These are phyloP conservation scores for Chrysoporthe austroafricana DNA, from an alignment of 2,329 filamentous ascomycete genomes.

Conservation along the genomic window DNA sequence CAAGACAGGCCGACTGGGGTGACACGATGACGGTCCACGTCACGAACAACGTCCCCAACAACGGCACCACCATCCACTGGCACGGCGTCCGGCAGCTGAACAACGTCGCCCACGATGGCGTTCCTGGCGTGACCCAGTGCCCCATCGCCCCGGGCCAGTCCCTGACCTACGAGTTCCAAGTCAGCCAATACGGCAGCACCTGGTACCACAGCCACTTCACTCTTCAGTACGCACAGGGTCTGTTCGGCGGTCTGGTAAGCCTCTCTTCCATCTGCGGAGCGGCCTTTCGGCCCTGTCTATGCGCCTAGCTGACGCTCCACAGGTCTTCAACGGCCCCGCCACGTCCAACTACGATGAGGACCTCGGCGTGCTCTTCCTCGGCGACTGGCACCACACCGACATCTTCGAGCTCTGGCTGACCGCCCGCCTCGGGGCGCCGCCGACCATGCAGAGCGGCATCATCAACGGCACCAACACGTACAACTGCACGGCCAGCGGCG, in stretches of 20 bases:
- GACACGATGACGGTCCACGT: constrained; percentile 58
- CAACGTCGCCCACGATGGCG: constrained; percentile 48
- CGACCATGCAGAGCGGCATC: constrained; percentile 32
- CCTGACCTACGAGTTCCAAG: constrained; percentile 40
- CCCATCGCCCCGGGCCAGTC: constrained; percentile 42
- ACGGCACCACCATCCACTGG: constrained; percentile 51
- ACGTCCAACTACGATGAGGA: constrained; percentile 53
- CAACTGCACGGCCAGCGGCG: constrained; percentile 18
- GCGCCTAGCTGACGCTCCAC: background rate
- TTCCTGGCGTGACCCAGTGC: constrained; percentile 45
- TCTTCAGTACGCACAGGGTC: constrained; percentile 45
- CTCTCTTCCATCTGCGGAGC: background rate
- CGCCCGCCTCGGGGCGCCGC: constrained; percentile 27
- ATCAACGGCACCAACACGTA: constrained; percentile 31
- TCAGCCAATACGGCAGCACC: constrained; percentile 41
- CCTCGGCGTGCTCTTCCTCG: constrained; percentile 51
- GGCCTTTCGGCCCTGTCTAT: background rate
- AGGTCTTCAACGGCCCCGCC: constrained; percentile 51
- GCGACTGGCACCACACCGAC: constrained; percentile 50
- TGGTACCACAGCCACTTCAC: constrained; percentile 44
- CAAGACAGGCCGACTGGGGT: constrained; percentile 45
- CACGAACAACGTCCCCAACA: constrained; percentile 58
- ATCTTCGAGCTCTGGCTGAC: constrained; percentile 31
- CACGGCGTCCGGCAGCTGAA: constrained; percentile 51
- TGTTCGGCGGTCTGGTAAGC: constrained; percentile 41